Conservation (phyloP, 495 filamentous ascomycete species). For the Lepraria neglecta region DNA sequence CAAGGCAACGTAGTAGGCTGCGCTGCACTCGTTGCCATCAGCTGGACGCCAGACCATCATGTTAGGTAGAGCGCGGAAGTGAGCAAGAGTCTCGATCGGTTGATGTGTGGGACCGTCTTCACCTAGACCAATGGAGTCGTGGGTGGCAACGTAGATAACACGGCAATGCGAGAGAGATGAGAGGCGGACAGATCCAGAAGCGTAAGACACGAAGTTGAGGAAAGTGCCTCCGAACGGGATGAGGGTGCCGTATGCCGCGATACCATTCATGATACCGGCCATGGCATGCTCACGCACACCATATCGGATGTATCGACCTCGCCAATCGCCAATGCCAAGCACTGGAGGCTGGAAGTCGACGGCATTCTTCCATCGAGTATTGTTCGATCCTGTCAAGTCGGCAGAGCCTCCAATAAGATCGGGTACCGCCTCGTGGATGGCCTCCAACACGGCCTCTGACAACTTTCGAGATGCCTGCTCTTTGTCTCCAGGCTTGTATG, state of each 20-base stretch:
- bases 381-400: slow-evolving; percentile 96
- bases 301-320: slow-evolving; percentile 91
- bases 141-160: slow-evolving; percentile 92
- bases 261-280: slow-evolving; percentile 97
- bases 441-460: slow-evolving; percentile 86
- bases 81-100: slow-evolving; percentile 97
- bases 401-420: slow-evolving; percentile 95
- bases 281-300: slow-evolving; percentile 97
- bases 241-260: slow-evolving; percentile 89
- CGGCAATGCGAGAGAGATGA: slow-evolving; percentile 88
- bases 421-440: slow-evolving; percentile 74
- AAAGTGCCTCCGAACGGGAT: slow-evolving; percentile 95
- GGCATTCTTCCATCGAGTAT: slow-evolving; percentile 95
- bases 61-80: slow-evolving; percentile 99
- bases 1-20: slow-evolving; percentile 93
- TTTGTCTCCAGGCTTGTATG: slow-evolving; percentile 80
- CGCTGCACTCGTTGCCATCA: slow-evolving; percentile 96
- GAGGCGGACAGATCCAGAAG: slow-evolving; percentile 88
- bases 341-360: slow-evolving; percentile 94
- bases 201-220: slow-evolving; percentile 99
- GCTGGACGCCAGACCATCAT: slow-evolving; percentile 99
- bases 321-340: slow-evolving; percentile 76
- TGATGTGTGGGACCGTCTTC: slow-evolving; percentile 99
- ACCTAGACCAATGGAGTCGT: slow-evolving; percentile 98
- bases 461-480: slow-evolving; percentile 90